phyloP scores from a whole-genome alignment of 2,329 filamentous ascomycete genomes.

The Metarhizium humberi region DNA sequence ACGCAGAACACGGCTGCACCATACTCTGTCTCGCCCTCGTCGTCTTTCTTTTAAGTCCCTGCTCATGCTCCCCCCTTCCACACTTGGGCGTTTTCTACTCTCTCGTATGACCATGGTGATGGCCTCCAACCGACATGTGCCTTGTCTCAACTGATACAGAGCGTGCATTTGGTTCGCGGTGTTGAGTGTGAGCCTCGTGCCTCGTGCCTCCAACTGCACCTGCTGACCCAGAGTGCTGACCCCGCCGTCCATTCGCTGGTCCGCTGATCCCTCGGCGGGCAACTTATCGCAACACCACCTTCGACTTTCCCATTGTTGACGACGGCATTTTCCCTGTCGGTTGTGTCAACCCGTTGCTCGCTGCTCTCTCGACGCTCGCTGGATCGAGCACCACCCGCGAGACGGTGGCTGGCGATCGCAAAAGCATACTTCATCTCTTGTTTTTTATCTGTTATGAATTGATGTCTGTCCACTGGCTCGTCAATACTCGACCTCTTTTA shows the following conservation, averaged over 20 bases:
- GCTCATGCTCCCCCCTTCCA: background rate
- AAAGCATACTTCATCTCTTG: background rate
- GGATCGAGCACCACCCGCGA: slow-evolving; percentile 2
- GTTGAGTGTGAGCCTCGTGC: background rate
- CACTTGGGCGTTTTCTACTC: background rate
- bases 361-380: slow-evolving; percentile 1
- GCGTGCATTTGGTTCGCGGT: background rate
- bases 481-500: background rate
- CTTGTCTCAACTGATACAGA: slow-evolving; percentile 1
- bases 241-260: slow-evolving; percentile 6
- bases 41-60: background rate
- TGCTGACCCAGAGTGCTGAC: slow-evolving; percentile 7
- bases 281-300: slow-evolving; percentile 5
- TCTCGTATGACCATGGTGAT: slow-evolving; percentile 7
- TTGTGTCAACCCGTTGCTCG: background rate
- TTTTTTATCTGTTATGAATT: slow-evolving; percentile 1
- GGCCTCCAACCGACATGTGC: slow-evolving; percentile 6
- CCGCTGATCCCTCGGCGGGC: slow-evolving; percentile 8
- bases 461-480: background rate
- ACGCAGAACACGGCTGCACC: too few species aligned
- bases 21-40: background rate
- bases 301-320: background rate
- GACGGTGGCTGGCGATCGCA: slow-evolving; percentile 3
- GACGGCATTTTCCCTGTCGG: background rate
- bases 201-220: background rate